Base-by-base conservation (phyloP, 2,329 filamentous ascomycete species). In the Seiridium cupressi region DNA sequence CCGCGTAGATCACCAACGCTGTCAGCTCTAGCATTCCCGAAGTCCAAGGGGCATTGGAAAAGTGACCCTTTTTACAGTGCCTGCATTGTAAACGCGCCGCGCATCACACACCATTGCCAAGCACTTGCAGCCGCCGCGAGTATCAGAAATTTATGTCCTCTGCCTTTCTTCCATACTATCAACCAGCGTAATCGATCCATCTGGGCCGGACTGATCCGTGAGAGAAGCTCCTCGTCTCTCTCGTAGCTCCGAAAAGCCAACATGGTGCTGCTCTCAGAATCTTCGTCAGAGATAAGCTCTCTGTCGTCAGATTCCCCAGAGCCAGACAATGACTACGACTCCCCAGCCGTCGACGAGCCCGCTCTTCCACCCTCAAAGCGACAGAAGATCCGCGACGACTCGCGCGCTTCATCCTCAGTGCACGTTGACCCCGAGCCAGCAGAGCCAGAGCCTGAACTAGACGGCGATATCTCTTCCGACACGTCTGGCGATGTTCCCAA, bases 401-500 rank as follows among this genome's bases (percentile, higher is more conserved):
- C 73, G 10, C 66, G 71, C 48, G 72, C 71, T 60, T 81, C 83
- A 31, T 84, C 82, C 3, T 82, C 82, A 9, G 73, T 80, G 40
- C 81, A 84, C 49, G 71, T 77, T 7, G 78, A 79, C 3, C 77
- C 77, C 10, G 77, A 81, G 56, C 74, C 83, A 73, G 74, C 65
- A 40, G 70, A 72, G 38, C 61, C 68, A 5, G 70, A 72, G 26
- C 65, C 67, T 53, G 67, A 72, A 66, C 77, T 86, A 48, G 83
- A 85, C 62, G 81, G 79, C 67, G 90, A 93, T 58, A 89, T 98
- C 62, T 97, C 93, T 6, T 92, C 91, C 57, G 95, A 99, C 76
- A 96, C 91, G 55, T 93, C 91, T 40, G 92, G 92, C 73, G 93
- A 92, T 60, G 86, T 93, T 54, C 91, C 91, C 34, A 89, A 86